Conservation (phyloP, 768 basidiomycete species). For the Termitomyces sp. region DNA sequence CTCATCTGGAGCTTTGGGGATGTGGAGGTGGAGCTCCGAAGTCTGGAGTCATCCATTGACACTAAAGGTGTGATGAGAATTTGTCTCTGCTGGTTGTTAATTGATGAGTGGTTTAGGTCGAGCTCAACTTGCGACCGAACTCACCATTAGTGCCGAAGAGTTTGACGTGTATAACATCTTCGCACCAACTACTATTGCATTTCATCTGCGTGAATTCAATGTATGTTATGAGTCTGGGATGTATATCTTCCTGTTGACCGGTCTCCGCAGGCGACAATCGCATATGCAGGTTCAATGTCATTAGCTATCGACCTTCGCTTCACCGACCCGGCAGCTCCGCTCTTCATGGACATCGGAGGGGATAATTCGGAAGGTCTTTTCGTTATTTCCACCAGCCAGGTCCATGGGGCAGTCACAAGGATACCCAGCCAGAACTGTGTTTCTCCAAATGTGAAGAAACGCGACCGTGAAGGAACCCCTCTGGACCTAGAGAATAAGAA, state of each 20-base stretch:
- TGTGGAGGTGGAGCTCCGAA: conserved; percentile 63
- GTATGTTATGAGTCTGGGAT: conserved; percentile 31
- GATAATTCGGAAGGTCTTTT: conserved; percentile 64
- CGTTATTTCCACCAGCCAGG: conserved; percentile 73
- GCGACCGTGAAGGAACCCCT: conserved; percentile 36
- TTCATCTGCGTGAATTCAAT: conserved; percentile 82
- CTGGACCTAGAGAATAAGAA: conserved; percentile 43
- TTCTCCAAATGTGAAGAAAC: conserved; percentile 30
- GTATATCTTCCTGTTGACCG: not conserved
- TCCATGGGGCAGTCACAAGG: conserved; percentile 33
- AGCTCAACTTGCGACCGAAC: conserved; percentile 67
- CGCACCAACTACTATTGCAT: conserved; percentile 60
- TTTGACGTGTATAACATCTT: conserved; percentile 74
- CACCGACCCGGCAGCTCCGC: conserved; percentile 65
- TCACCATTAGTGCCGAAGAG: conserved; percentile 72
- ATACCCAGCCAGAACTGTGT: conserved; percentile 19
- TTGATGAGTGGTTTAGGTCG: conserved; percentile 32
- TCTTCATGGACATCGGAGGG: conserved; percentile 74
- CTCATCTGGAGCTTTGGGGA: conserved; percentile 77
- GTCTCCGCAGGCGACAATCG: conserved; percentile 62
- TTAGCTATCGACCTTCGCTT: conserved; percentile 67
- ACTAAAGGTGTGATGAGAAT: conserved; percentile 42
- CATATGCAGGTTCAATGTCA: conserved; percentile 69
- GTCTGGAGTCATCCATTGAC: conserved; percentile 60
- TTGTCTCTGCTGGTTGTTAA: not conserved